phyloP scores from a whole-genome alignment of 129 eudicot genomes.

The Mikania micrantha region DNA sequence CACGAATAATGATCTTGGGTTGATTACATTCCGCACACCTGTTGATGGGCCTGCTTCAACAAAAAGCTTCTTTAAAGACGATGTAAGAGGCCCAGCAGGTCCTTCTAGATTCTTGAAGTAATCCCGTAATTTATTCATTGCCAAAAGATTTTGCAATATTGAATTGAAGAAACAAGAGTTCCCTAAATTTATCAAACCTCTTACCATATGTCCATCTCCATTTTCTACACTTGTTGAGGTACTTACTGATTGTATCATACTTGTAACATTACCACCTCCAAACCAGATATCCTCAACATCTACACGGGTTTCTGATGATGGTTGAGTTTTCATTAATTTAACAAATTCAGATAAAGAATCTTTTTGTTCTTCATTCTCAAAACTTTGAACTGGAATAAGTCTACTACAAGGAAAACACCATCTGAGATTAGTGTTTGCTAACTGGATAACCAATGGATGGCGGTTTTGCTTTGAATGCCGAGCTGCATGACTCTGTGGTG shows the following conservation, averaged over 20 bases:
- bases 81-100: conserved; percentile 64
- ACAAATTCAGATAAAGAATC: conserved; percentile 49
- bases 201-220: conserved; percentile 38
- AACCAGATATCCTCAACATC: conserved; percentile 82
- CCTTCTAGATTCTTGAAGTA: conserved; percentile 42
- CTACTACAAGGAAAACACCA: conserved; percentile 81
- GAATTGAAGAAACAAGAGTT: conserved; percentile 97
- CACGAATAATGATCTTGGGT: conserved; percentile 66
- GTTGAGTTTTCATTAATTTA: conserved; percentile 43
- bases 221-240: conserved; percentile 16
- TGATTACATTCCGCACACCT: conserved; percentile 41
- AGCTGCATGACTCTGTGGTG: conserved; percentile 66
- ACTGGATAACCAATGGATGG: conserved; percentile 64
- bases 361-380: conserved; percentile 40
- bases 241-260: conserved; percentile 32
- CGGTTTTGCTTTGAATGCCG: conserved; percentile 62
- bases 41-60: conserved; percentile 42
- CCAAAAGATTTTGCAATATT: conserved; percentile 69
- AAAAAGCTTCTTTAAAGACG: conserved; percentile 60
- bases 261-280: conserved; percentile 53
- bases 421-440: conserved; percentile 56
- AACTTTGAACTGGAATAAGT: conserved; percentile 40
- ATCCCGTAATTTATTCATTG: conserved; percentile 54
- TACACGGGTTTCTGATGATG: conserved; percentile 31
- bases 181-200: conserved; percentile 79